Evolutionary conservation across 345 rosid species (phyloP), one percentile per base, ranked within the genome.

Genomic region (Eutrema heterophyllum): DNA sequence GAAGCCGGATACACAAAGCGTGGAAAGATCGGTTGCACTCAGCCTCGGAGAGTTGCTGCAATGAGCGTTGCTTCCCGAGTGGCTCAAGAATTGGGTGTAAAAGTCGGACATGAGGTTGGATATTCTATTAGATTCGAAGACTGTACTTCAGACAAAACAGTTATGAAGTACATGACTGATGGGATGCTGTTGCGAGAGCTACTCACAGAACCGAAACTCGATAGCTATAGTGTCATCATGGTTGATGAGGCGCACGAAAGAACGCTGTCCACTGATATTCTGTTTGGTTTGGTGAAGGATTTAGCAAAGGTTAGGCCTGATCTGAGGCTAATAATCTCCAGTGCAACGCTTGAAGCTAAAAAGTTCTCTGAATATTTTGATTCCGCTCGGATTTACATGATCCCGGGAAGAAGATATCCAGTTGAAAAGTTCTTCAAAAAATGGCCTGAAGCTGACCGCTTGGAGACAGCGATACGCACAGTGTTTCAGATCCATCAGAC

Each of bases 231-330:
- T 64, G 93, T 94, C 39, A 79, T 91, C 68, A 91, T 94, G 81
- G 88, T 94, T 67, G 98, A 94, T 45, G 96, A 94, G 82, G 97
- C 98, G 18, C 98, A 94, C 71, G 98, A 94, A 83, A 91, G 98
- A 78, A 91, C 98, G 3, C 63, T 94, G 67, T 91, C 93, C 15
- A 94, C 98, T 29, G 98, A 94, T 82, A 93, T 73, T 35, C 49
- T 82, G 36, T 56, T 73, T 73, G 60, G 67, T 13, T 69, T 75
- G 65, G 72, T 74, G 36, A 90, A 78, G 90, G 98, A 93, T 78
- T 83, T 93, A 50, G 63, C 92, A 9, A 87, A 90, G 68, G 84
- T 83, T 68, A 81, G 98, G 59, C 84, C 89, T 49, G 97, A 91
- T 72, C 75, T 91, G 58, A 89, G 88, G 84, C 77, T 92, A 71